Conservation (phyloP, 106 monocot genomes). For the Dioscorea dumetorum region DNA sequence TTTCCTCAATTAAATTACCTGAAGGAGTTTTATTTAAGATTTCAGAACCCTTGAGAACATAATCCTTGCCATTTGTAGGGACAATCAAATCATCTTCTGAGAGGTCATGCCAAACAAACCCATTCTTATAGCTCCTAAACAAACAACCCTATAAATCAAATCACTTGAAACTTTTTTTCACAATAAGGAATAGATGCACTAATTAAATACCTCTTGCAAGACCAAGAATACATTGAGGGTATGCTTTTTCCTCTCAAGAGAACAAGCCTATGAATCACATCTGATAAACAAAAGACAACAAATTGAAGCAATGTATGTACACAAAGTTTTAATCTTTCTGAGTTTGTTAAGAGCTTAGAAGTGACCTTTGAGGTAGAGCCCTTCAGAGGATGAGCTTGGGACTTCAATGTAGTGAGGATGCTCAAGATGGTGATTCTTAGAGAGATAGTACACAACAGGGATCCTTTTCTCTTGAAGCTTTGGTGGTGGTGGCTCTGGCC, state of each 20-base stretch:
- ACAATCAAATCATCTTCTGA: constrained; percentile 70
- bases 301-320: not conserved
- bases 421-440: constrained; percentile 29
- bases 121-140: constrained; percentile 85
- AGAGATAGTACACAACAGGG: constrained; percentile 42
- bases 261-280: constrained; percentile 37
- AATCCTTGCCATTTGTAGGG: constrained; percentile 58
- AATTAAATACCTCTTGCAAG: constrained; percentile 41
- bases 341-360: no score
- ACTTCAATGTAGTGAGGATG: constrained; percentile 52
- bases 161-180: not conserved
- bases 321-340: not conserved
- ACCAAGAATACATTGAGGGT: constrained; percentile 56
- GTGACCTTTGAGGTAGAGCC: constrained; percentile 35
- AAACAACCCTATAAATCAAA: not conserved
- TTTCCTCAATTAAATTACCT: constrained; percentile 14
- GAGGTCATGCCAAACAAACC: constrained; percentile 89
- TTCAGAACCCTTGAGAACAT: constrained; percentile 84
- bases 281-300: constrained; percentile 11
- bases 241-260: constrained; percentile 42
- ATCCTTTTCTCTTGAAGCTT: constrained; percentile 10
- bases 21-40: constrained; percentile 52
- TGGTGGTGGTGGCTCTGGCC: constrained; percentile 10
- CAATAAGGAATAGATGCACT: no score
- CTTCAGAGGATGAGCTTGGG: constrained; percentile 17